phyloP scores from a whole-genome alignment of 2,329 filamentous ascomycete species.

The Rosellinia necatrix region DNA sequence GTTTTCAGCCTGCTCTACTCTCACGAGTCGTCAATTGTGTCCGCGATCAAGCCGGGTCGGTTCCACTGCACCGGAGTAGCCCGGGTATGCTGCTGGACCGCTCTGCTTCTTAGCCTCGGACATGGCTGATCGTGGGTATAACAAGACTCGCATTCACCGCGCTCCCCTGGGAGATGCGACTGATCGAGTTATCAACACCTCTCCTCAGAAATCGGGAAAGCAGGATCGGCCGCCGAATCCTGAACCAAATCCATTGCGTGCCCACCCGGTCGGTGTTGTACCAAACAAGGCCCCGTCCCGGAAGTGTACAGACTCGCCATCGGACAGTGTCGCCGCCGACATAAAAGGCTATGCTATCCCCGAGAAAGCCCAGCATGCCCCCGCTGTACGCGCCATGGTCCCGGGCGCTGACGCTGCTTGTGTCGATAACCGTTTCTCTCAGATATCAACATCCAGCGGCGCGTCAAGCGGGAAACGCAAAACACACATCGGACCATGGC shows the following conservation, averaged over 20 bases:
- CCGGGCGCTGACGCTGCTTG: slow-evolving; percentile 21
- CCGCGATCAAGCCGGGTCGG: background rate
- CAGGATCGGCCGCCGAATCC: slow-evolving; percentile 9
- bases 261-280: slow-evolving; percentile 26
- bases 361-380: too few species aligned
- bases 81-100: slow-evolving; percentile 26
- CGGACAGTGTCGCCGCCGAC: slow-evolving; percentile 8
- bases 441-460: slow-evolving; percentile 36
- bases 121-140: slow-evolving; percentile 33
- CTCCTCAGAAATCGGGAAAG: slow-evolving; percentile 29
- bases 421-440: slow-evolving; percentile 34
- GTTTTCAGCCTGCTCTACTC: background rate
- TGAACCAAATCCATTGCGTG: slow-evolving; percentile 32
- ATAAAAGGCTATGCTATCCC: background rate
- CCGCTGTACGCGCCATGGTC: slow-evolving; percentile 10
- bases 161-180: slow-evolving; percentile 40
- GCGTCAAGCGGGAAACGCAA: slow-evolving; percentile 53
- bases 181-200: slow-evolving; percentile 35
- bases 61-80: background rate
- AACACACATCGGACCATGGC: slow-evolving; percentile 91
- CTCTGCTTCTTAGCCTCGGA: slow-evolving; percentile 19
- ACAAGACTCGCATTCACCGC: slow-evolving; percentile 29
- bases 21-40: background rate
- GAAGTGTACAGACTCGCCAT: slow-evolving; percentile 10
- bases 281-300: slow-evolving; percentile 1